These are phyloP conservation scores for Gynostemma pentaphyllum DNA, from an alignment of 306 rosid species.

Conservation along the genomic window DNA sequence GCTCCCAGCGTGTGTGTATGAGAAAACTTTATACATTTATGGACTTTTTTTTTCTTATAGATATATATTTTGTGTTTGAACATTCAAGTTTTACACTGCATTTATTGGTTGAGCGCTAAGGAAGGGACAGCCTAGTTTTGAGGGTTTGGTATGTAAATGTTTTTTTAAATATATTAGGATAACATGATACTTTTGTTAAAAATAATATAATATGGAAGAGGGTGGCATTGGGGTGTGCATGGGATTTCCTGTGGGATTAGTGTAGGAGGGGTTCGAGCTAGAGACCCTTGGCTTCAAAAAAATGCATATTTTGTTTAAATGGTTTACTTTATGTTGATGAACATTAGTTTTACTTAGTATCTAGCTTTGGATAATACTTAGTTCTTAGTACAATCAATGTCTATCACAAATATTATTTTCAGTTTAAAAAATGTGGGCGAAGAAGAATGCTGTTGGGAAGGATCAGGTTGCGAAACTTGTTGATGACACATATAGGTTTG, in stretches of 20 bases:
- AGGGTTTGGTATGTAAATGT: neutral
- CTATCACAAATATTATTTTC: conserved; percentile 12
- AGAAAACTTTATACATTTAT: neutral
- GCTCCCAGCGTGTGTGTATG: neutral
- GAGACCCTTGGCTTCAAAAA: too few species aligned
- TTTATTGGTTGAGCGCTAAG: neutral
- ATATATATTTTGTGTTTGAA: too few species aligned
- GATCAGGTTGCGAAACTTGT: conserved; percentile 88
- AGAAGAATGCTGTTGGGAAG: conserved; percentile 73
- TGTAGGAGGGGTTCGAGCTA: too few species aligned
- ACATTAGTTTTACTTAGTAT: neutral
- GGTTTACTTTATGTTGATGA: neutral
- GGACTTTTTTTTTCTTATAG: neutral
- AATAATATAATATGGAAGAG: too few species aligned
- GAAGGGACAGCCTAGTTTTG: neutral
- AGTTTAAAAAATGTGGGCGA: conserved; percentile 64
- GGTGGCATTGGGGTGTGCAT: neutral
- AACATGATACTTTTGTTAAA: too few species aligned
- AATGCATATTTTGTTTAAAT: too few species aligned
- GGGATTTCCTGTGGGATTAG: too few species aligned
- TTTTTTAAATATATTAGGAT: too few species aligned
- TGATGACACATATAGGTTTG: conserved; percentile 88
- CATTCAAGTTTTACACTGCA: neutral
- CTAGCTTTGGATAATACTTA: neutral
- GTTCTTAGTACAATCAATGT: neutral